Evolutionary conservation across 1,284 basidiomycete species (phyloP).

Genomic region (Marasmius sp.): DNA sequence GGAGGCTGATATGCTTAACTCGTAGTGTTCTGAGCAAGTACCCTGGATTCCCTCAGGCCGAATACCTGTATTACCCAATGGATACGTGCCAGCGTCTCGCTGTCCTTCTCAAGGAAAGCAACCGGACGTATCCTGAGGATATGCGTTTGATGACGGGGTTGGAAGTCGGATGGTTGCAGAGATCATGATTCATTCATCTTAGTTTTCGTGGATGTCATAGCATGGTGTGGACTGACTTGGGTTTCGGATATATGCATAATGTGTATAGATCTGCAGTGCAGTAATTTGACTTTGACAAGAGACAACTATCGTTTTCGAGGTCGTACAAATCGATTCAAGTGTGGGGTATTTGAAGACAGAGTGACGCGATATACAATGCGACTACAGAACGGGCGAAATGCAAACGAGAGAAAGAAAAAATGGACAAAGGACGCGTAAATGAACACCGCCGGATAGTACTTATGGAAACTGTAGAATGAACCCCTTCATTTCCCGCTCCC

Average conservation of each 20-base stretch:
- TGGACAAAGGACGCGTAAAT: background rate
- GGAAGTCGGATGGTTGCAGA: slow-evolving; percentile 74
- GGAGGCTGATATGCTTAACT: slow-evolving; percentile 3
- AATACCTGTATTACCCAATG: slow-evolving; percentile 76
- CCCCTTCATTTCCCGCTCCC: slow-evolving; percentile 60
- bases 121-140: slow-evolving; percentile 67
- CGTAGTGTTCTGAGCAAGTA: slow-evolving; percentile 60
- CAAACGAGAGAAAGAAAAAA: too few relatives aligned
- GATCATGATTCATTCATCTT: background rate
- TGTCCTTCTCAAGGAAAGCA: slow-evolving; percentile 69
- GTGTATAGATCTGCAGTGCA: too few relatives aligned
- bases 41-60: slow-evolving; percentile 82
- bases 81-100: slow-evolving; percentile 69
- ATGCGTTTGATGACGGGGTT: slow-evolving; percentile 76
- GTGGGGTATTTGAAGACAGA: background rate
- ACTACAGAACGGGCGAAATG: background rate
- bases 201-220: background rate
- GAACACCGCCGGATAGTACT: slow-evolving; percentile 15
- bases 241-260: background rate
- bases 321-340: background rate
- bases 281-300: too few relatives aligned
- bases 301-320: background rate
- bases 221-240: background rate
- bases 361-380: background rate
- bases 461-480: slow-evolving; percentile 65